Evolutionary conservation across 1,284 basidiomycete genomes (phyloP).

Genomic region (Ceratobasidium sp.): DNA sequence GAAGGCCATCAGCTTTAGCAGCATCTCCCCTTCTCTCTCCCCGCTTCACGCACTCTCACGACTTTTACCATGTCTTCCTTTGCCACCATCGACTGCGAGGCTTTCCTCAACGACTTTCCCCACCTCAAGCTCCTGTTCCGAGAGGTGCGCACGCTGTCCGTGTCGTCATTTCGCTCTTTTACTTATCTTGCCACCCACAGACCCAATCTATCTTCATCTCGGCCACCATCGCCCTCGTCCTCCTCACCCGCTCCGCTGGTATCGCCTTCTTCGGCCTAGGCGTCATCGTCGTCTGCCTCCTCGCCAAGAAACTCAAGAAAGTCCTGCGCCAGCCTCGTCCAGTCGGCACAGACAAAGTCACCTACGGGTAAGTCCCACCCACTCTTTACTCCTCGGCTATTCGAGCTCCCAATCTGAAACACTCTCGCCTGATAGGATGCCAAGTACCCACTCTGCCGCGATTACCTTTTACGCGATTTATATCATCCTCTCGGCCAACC

Average conservation of each 20-base stretch:
- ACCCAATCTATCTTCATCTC: conserved; percentile 37
- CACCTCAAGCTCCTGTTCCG: conserved; percentile 30
- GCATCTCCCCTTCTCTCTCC: not conserved
- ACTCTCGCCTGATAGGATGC: conserved; percentile 69
- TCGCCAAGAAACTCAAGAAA: conserved; percentile 75
- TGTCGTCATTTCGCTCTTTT: not conserved
- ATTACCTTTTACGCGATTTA: conserved; percentile 79
- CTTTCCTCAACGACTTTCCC: conserved; percentile 36
- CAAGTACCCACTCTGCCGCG: conserved; percentile 84
- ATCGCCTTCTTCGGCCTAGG: conserved; percentile 74
- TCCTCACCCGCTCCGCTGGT: conserved; percentile 75
- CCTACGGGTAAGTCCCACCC: conserved; percentile 67
- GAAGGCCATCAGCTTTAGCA: not conserved
- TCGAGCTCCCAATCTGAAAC: not conserved
- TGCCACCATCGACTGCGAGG: conserved; percentile 30
- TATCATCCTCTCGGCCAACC: conserved; percentile 66
- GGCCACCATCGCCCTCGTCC: conserved; percentile 53
- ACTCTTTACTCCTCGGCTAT: conserved; percentile 26
- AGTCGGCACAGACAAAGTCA: conserved; percentile 60
- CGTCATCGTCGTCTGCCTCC: conserved; percentile 67
- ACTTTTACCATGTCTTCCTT: conserved; percentile 13
- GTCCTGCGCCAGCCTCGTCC: conserved; percentile 80
- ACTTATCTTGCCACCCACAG: not conserved
- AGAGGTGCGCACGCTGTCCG: not conserved
- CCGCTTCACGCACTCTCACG: not conserved